Evolutionary conservation across 352 stramenopile genomes (phyloP).

Genomic region (Hyaloperonospora brassicae): DNA sequence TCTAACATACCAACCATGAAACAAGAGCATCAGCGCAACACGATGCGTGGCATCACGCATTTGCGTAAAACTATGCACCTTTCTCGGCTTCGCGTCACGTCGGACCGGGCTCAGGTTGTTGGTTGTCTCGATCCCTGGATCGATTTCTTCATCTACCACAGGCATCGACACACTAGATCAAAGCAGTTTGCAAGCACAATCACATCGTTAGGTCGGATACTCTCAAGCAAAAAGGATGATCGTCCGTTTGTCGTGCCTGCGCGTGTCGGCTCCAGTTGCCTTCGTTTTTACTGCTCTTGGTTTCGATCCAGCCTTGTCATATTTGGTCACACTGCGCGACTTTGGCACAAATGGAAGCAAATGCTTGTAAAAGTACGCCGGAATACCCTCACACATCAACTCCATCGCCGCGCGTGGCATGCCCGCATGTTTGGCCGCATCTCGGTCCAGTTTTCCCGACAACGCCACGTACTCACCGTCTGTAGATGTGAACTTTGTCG

Average conservation of each 20-base stretch:
- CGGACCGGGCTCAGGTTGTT: slow-evolving; percentile 1
- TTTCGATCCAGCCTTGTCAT: slow-evolving; percentile 7
- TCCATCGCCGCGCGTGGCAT: slow-evolving; percentile 39
- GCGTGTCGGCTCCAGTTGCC: slow-evolving; percentile 1
- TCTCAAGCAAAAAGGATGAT: neutral
- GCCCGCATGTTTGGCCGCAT: slow-evolving; percentile 22
- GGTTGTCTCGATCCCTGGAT: slow-evolving; percentile 4
- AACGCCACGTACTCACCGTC: slow-evolving; percentile 36
- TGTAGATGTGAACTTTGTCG: slow-evolving; percentile 35
- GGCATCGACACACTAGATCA: slow-evolving; percentile 6
- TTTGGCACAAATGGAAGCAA: slow-evolving; percentile 21
- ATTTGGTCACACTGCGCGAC: neutral
- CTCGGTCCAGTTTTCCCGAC: slow-evolving; percentile 33
- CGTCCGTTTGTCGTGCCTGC: slow-evolving; percentile 4
- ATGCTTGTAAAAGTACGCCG: slow-evolving; percentile 32
- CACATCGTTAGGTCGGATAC: neutral
- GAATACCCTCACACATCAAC: slow-evolving; percentile 48
- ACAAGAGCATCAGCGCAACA: neutral
- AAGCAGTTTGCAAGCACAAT: slow-evolving; percentile 1
- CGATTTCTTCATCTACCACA: slow-evolving; percentile 6
- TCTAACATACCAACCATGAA: slow-evolving; percentile 4
- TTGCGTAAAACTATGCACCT: slow-evolving; percentile 8
- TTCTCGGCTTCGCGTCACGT: slow-evolving; percentile 13
- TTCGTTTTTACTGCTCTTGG: slow-evolving; percentile 4
- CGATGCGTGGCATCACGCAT: neutral